These are phyloP conservation scores for Cladosporium halotolerans DNA, from an alignment of 2,329 filamentous ascomycete genomes.

Conservation along the genomic window DNA sequence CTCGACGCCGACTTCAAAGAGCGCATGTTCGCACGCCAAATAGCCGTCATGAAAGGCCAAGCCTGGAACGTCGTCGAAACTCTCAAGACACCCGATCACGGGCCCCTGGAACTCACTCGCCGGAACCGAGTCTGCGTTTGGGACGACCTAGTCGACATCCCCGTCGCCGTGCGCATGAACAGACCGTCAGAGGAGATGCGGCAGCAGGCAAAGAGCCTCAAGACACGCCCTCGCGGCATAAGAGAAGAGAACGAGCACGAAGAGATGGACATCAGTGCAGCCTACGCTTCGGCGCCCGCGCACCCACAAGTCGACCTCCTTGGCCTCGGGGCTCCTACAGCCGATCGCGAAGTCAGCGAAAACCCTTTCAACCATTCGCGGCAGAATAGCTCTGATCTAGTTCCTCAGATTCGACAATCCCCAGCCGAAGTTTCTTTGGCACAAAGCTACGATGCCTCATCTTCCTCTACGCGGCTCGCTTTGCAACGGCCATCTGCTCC, in stretches of 20 bases:
- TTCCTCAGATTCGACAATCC: conserved; percentile 18
- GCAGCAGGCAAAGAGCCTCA: conserved; percentile 42
- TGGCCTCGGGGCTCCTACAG: conserved; percentile 43
- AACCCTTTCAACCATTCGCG: conserved; percentile 46
- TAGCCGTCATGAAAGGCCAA: conserved; percentile 98
- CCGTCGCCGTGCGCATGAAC: conserved; percentile 85
- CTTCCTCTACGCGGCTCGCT: background rate
- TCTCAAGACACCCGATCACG: conserved; percentile 84
- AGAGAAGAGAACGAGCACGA: conserved; percentile 50
- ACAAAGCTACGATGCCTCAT: conserved; percentile 16
- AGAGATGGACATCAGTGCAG: conserved; percentile 84
- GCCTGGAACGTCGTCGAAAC: conserved; percentile 99
- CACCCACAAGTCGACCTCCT: conserved; percentile 58
- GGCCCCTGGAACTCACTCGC: conserved; percentile 85
- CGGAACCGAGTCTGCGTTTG: conserved; percentile 90
- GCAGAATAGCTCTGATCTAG: conserved; percentile 38
- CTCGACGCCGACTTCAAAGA: conserved; percentile 95
- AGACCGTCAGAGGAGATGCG: conserved; percentile 79
- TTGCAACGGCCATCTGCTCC: background rate
- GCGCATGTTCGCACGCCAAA: conserved; percentile 97
- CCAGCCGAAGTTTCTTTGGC: background rate
- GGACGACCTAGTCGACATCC: conserved; percentile 96
- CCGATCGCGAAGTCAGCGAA: conserved; percentile 21
- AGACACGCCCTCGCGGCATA: conserved; percentile 16
- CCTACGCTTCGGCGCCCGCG: conserved; percentile 51